Base-by-base conservation (phyloP, 2,329 filamentous ascomycete species). In the Macrophomina phaseolina region DNA sequence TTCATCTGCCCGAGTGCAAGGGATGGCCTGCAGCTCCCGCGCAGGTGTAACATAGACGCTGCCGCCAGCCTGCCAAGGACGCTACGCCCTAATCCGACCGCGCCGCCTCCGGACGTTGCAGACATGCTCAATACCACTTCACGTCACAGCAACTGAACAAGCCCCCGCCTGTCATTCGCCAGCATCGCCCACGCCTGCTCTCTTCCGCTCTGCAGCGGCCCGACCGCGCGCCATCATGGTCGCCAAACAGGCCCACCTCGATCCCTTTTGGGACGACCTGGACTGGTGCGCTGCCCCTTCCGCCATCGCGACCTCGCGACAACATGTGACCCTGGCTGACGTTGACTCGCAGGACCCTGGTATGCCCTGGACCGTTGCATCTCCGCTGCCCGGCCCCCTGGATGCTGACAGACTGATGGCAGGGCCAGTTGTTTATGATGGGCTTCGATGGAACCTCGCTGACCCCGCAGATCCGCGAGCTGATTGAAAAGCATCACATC, bases 361-460 rank as follows among this genome's bases (percentile, higher is more conserved):
- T 80, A 72, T 69, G 76, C 74, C 52, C 63, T 49, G 23, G 18
- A 53, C 42, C 52, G 45, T 36, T 65, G 60, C 18, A 55, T 63
- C 75, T 28, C 77, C 30, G 28, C 56, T 62, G 42, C 32, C 42
- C 46, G 40, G 49, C 49, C 52, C 78, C 5, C 52, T 55, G 70
- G 76, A n/a, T 78, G 55, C 75, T 65, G 63, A 65, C 63, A 9
- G 16, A 48, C 7, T 68, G 60, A 67, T 62, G 71, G 71, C 71
- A 92, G 82, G 90, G 91, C 68, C 90, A 93, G 83, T 86, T 90
- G 82, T 84, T 93, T 78, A 90, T 91, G 78, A 92, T 93, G 89
- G 91, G 91, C 77, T 96, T 92, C 84, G 91, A 95, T 83, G 92
- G 92, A 68, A 92, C 90, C 65, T 87, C 91, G 76, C 89, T 95